Evolutionary conservation across 2,329 filamentous ascomycete genomes (phyloP), one percentile per base, ranked within the genome.

Genomic region (Trichoderma semiorbis): DNA sequence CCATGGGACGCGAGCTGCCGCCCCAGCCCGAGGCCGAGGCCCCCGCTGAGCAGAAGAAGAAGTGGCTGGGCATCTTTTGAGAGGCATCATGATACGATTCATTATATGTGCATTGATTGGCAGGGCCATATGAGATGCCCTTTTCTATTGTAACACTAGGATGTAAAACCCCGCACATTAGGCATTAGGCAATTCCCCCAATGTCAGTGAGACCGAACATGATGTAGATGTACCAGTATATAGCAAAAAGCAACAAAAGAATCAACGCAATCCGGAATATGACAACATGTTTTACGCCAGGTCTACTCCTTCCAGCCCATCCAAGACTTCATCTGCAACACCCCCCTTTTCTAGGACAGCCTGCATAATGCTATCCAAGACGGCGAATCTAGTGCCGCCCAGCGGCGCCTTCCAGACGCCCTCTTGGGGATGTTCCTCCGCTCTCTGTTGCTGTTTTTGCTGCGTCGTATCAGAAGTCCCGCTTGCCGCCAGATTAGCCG

Each of bases 351-450:
- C 89, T 72, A 97, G 80, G 36, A 94, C 92, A 79, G 91, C 89
- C 79, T 91, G 89, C 73, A 97, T 89, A 83, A 98, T 93, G 68
- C 87, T 86, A 66, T 90, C 88, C 75, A 98, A 83, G 21, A 96
- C 84, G 5, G 83, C 85, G 77, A 94, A 89, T 84, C 93, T 94
- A 47, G 95, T 90, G 2, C 95, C 95, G 50, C 95, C 95, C 36
- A 94, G 82, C 36, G 93, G 92, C 50, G 95, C 92, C 77, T 89
- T 92, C 95, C 95, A 98, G 32, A 97, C 93, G 2, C 93, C 91
- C 72, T 92, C 90, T 26, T 85, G 84, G 34, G 87, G 83, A 70
- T 88, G 85, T 55, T 89, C 88, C 73, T 90, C 86, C 16, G 81
- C 80, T 39, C 72, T 73, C 34, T 75, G 73, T 73, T 78, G 72